Evolutionary conservation across 2,329 filamentous ascomycete species (phyloP), one percentile per base, ranked within the genome.

Genomic region (Colletotrichum higginsianum): DNA sequence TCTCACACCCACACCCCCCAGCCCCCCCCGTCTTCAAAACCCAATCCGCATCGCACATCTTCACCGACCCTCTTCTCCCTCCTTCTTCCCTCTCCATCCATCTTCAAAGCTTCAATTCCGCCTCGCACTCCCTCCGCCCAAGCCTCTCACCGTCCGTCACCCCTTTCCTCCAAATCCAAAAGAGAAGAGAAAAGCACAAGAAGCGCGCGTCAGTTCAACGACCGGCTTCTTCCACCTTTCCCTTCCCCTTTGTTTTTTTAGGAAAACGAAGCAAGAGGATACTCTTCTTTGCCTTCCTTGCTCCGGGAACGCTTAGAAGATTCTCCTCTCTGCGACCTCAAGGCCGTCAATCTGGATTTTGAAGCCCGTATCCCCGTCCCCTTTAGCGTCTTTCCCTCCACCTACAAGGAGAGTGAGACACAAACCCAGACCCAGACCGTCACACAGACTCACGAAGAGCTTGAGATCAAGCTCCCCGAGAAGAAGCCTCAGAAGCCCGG

Each of bases 381-480:
- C 88, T 97, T 98, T 92, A 98, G 95, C 94, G 93, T 98, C 93
- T 98, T 98, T 92, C 96, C 96, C 89, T 98, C 95, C 86, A 94
- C 95, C 87, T 98, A 98, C 91, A 91, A 93, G 84, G 88, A 88
- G 83, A 83, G 82, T 80, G 83, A 80, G 73, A 80, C 79, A 67
- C 74, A 76, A 67, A 79, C 78, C 52, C 64, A 71, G 47, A 69
- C 73, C 86, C 87, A 88, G 84, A 88, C 86, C 81, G 65, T 71
- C 65, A 71, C 68, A 21, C 81, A 86, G 89, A 91, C 91, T 82
- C 91, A 95, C 91, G 92, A 96, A 91, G 94, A 98, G 91, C 91
- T 94, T 88, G 92, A 96, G 87, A 91, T 94, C 88, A 92, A 92
- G 82, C 89, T 94, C 78, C 87, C 87, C 75, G 77, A 79, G 78